phyloP scores from a whole-genome alignment of 768 basidiomycete genomes.

The Tephrocybe sp. region DNA sequence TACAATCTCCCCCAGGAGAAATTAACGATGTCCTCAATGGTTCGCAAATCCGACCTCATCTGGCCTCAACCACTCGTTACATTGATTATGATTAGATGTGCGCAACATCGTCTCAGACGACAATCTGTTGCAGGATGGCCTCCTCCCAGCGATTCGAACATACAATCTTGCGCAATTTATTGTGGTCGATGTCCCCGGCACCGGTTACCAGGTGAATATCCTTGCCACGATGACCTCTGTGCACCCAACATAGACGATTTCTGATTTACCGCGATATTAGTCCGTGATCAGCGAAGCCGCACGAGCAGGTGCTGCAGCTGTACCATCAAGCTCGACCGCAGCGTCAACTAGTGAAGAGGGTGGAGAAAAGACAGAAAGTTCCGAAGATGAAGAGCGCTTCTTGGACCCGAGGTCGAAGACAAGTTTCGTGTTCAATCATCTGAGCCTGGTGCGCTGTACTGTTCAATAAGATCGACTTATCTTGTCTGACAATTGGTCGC shows the following conservation, averaged over 20 bases:
- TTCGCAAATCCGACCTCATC: conserved; percentile 28
- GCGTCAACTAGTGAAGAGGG: background rate
- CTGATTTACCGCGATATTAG: conserved; percentile 37
- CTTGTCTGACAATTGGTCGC: conserved; percentile 10
- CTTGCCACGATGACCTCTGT: background rate
- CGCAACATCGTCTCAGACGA: conserved; percentile 90
- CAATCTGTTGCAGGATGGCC: conserved; percentile 72
- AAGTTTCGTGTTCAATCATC: conserved; percentile 83
- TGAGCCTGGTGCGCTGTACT: conserved; percentile 63
- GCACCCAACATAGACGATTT: background rate
- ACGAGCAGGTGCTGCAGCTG: conserved; percentile 38
- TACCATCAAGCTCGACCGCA: background rate
- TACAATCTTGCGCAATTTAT: conserved; percentile 92
- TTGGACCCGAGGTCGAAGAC: conserved; percentile 80
- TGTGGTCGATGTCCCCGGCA: conserved; percentile 79
- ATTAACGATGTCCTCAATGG: conserved; percentile 96
- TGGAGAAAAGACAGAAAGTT: conserved; percentile 21
- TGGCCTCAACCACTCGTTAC: background rate
- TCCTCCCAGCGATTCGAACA: conserved; percentile 74
- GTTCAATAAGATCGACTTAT: background rate
- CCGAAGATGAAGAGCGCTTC: conserved; percentile 64
- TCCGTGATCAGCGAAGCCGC: conserved; percentile 81
- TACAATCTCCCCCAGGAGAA: conserved; percentile 93
- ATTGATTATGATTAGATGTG: conserved; percentile 60
- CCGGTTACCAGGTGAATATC: conserved; percentile 67